Base-by-base conservation (phyloP, 139 green algal species). In the Asterochloris erici region DNA sequence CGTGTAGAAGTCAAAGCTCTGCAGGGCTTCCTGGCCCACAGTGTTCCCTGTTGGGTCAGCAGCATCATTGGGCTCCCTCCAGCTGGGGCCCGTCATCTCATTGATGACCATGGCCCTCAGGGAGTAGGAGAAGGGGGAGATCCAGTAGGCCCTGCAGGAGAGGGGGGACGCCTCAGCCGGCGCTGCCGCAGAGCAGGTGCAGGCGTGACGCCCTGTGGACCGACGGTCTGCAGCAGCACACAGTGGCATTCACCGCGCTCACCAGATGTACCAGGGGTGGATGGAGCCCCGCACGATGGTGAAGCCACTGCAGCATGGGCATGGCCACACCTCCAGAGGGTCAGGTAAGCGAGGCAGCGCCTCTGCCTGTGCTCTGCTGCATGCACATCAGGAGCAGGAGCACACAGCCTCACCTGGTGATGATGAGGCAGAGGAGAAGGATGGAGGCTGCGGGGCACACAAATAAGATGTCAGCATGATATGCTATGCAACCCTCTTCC, bases 101-200 rank as follows among this genome's bases (percentile, higher is more conserved):
- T 94, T 95, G 86, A 93, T 86, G 21, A 86, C 85, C 11, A 94
- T 66, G 0, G 88, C 88, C 38, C 91, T 86, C 64, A 91, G 77
- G 28, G 70, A 83, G 47, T 94, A 95, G 2, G 90, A 83, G 74
- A 93, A 91, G 54, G 91, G 88, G 66, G 78, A 90, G 73, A 93
- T 89, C 86, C 86, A 93, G 78, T 90, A 93, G 16, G 73, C 82
- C 83, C 88, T 90, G 14, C 38, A 54, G 38, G 38, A 54, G 38
- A 54, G 38, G 38, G 38, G 38, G 38, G 38, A 54, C 38, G 38
- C 38, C 38, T 54, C 6, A 54, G 4, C 38, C 6, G 38, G 38
- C 38, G 38, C 38, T 54, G 38, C 38, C 19, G 21, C 66, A 73
- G 21, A 73, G 66, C 66, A 73, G 66, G 66, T 54, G 38, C 66